Conservation (phyloP, 257 asterid genomes). For the Gentiana macrophylla region DNA sequence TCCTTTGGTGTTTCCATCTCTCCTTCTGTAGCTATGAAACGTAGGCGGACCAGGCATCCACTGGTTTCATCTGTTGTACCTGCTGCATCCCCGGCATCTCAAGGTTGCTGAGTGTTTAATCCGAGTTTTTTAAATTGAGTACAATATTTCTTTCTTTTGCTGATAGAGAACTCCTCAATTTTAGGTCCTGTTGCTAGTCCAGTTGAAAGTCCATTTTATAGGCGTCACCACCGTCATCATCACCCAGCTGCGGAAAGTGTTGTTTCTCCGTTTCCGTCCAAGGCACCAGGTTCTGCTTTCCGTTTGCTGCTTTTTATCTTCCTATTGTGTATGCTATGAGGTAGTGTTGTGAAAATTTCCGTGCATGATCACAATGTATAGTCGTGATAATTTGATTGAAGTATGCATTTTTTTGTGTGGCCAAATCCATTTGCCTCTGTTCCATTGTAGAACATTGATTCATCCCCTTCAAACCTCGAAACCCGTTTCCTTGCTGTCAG, state of each 20-base stretch:
- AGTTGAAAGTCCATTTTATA: conserved; percentile 25
- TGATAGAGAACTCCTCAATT: conserved; percentile 22
- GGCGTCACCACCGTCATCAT: conserved; percentile 34
- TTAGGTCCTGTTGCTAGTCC: conserved; percentile 48
- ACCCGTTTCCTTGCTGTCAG: no score
- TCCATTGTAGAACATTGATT: no score
- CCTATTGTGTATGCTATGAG: no score
- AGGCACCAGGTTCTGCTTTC: conserved; percentile 47
- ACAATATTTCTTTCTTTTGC: conserved; percentile 2
- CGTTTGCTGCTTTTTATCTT: neutral
- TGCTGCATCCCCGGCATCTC: conserved; percentile 44
- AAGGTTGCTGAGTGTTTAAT: conserved; percentile 33
- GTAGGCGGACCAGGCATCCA: conserved; percentile 28
- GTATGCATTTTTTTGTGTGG: no score
- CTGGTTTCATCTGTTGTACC: conserved; percentile 34
- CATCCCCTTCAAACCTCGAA: no score
- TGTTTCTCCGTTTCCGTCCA: conserved; percentile 67
- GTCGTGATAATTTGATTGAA: no score
- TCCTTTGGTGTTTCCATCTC: conserved; percentile 28
- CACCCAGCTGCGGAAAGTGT: conserved; percentile 30
- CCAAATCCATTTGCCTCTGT: no score
- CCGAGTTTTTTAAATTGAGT: neutral
- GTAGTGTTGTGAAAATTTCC: no score
- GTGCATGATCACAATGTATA: no score
- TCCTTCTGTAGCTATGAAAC: conserved; percentile 25